A percentile compares a stretch with the other conserved stretches of the same genome.
Evolutionary conservation across 2,329 filamentous ascomycete genomes (phyloP).

Genomic region (Beauveria sp.): DNA sequence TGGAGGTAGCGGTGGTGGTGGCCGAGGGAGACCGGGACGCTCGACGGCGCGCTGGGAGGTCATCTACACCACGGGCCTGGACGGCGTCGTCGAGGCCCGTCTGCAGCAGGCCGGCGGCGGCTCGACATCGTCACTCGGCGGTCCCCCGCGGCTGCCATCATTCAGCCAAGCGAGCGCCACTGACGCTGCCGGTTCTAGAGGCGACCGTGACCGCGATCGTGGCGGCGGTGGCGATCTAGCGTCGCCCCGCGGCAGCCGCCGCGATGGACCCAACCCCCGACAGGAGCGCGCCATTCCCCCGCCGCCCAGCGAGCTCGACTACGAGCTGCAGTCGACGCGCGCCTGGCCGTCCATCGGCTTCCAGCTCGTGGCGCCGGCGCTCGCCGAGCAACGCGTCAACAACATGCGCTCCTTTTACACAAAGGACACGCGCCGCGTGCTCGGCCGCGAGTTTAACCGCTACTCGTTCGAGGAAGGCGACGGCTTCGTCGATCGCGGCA

Average conservation of each 20-base stretch:
- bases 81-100: slow-evolving; percentile 46
- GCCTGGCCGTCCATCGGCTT: slow-evolving; percentile 36
- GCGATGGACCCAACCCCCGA: background rate
- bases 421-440: slow-evolving; percentile 29
- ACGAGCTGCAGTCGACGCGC: slow-evolving; percentile 26
- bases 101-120: slow-evolving; percentile 31
- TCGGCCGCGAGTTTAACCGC: slow-evolving; percentile 50
- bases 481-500: slow-evolving; percentile 62
- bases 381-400: slow-evolving; percentile 58
- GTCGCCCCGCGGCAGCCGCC: background rate
- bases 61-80: slow-evolving; percentile 52
- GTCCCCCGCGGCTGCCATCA: background rate
- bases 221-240: background rate
- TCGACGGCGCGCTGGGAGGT: slow-evolving; percentile 60
- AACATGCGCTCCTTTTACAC: slow-evolving; percentile 43
- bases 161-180: background rate
- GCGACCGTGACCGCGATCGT: background rate
- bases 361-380: slow-evolving; percentile 53
- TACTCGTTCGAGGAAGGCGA: slow-evolving; percentile 66
- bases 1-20: slow-evolving; percentile 28
- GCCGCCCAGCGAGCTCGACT: slow-evolving; percentile 5
- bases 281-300: background rate
- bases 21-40: slow-evolving; percentile 20
- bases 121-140: background rate
- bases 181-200: background rate